Evolutionary conservation across 2,329 filamentous ascomycete species (phyloP), one percentile per base, ranked within the genome.

Genomic region (Fonsecaea multimorphosa): DNA sequence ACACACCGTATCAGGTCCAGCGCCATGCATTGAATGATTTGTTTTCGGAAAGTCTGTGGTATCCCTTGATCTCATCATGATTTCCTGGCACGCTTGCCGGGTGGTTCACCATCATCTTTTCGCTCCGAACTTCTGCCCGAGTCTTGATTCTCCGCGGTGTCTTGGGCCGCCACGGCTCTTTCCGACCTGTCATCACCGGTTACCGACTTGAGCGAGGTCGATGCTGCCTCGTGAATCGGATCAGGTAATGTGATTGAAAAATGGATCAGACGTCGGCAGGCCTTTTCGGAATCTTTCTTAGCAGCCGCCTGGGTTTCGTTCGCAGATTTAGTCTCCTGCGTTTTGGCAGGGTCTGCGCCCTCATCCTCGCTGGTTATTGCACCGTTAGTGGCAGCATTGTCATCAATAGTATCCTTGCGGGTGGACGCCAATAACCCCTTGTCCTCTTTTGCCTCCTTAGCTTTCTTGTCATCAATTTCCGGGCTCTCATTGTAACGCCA

Each of bases 401-500:
- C 36, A 12, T 29, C 52, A 8, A 14, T 34, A 19, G 24, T 27
- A 11, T 5, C 62, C 9, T 53, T 9, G 5, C 27, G 16, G 2
- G 51, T 32, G 34, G 57, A 24, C 27, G 51, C 16, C 19, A 14
- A 29, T 31, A 19, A 22, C 1, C 19, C 34, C 19, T 59, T 56
- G 44, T 57, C 58, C n/a, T 34, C 31, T 34, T 68, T 61, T 22
- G 54, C 59, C 4, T 60, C 60, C n/a, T 68, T 58, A 11, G 34
- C 38, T 11, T 27, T 27, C 27, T 71, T 66, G 24, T 73, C 73
- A 1, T 76, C 74, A 22, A 75, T 75, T 19, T 81, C 80, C 51
- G 81, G 77, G 0, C 79, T 80, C 75, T 98, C 94, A 0, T 88
- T 93, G 74, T 93, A 98, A 2, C 82, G 81, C 90, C 91, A 96